A percentile compares a stretch with the other conserved stretches of the same genome.
These are phyloP conservation scores for Cladophialophora yegresii DNA, from an alignment of 2,329 filamentous ascomycete species.

Conservation along the genomic window DNA sequence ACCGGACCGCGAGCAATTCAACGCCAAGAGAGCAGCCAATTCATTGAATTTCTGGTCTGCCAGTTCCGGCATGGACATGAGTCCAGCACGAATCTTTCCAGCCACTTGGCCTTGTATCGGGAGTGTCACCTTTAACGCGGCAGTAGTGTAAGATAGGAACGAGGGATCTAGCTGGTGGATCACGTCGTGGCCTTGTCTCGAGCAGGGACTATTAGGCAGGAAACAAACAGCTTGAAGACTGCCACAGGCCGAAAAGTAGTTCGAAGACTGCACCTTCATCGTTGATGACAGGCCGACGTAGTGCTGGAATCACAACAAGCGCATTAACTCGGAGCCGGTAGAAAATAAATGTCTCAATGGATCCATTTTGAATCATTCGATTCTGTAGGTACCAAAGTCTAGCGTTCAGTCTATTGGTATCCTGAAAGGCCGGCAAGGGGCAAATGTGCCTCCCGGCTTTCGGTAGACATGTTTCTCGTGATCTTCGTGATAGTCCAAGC, in stretches of 20 bases:
- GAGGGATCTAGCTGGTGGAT: background rate
- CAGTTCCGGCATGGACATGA: background rate
- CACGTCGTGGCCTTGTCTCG: background rate
- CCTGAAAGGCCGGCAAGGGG: background rate
- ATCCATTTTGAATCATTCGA: background rate
- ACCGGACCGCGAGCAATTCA: background rate
- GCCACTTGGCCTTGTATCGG: background rate
- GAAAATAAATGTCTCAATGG: background rate
- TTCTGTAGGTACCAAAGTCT: background rate
- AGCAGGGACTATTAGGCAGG: background rate
- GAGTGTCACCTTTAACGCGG: background rate
- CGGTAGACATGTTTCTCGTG: constrained; percentile 10
- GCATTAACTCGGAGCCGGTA: background rate
- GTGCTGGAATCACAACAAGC: background rate
- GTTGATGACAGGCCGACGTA: background rate
- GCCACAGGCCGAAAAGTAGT: background rate
- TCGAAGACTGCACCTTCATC: background rate
- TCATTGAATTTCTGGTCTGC: background rate
- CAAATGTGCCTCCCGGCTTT: background rate
- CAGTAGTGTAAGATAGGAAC: background rate
- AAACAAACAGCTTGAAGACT: too few relatives aligned
- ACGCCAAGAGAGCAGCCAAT: background rate
- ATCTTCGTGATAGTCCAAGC: constrained; percentile 5
- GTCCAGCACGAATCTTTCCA: background rate
- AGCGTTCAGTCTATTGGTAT: constrained; percentile 6